Conservation (phyloP, 208 protist genomes). For the Trypanosoma rangeli region DNA sequence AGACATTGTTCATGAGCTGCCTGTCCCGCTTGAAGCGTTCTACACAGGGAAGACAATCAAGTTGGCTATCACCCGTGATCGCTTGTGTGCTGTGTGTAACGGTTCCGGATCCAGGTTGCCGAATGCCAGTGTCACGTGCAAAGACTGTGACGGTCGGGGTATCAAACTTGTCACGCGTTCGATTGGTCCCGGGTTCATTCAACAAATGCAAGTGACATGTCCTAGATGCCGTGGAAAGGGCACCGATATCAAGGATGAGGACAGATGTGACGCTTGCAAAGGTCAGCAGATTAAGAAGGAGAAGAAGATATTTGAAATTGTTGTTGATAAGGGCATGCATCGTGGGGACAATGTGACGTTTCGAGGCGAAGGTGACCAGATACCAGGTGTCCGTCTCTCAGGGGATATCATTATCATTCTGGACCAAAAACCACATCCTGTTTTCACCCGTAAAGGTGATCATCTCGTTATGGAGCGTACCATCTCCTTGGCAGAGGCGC, state of each 20-base stretch:
- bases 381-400: constrained; percentile 88
- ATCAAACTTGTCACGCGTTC: constrained; percentile 92
- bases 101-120: constrained; percentile 83
- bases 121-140: constrained; percentile 84
- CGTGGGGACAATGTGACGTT: constrained; percentile 96
- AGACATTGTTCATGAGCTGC: constrained; percentile 94
- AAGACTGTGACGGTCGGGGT: constrained; percentile 93
- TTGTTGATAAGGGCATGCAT: constrained; percentile 97
- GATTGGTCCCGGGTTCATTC: constrained; percentile 96
- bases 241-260: constrained; percentile 87
- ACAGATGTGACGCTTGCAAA: constrained; percentile 94
- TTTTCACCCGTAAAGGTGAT: constrained; percentile 94
- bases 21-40: constrained; percentile 96
- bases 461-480: constrained; percentile 94
- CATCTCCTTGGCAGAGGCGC: constrained; percentile 93
- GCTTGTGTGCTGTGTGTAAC: constrained; percentile 86
- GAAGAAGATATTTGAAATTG: constrained; percentile 97
- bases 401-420: constrained; percentile 99
- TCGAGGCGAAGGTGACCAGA: constrained; percentile 95
- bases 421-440: constrained; percentile 93
- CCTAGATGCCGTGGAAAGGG: constrained; percentile 93
- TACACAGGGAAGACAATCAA: constrained; percentile 98
- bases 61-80: constrained; percentile 92
- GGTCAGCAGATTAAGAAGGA: constrained; percentile 96
- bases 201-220: constrained; percentile 96